Base-by-base conservation (phyloP, 2,329 filamentous ascomycete genomes). In the Hymenoscyphus linearis region DNA sequence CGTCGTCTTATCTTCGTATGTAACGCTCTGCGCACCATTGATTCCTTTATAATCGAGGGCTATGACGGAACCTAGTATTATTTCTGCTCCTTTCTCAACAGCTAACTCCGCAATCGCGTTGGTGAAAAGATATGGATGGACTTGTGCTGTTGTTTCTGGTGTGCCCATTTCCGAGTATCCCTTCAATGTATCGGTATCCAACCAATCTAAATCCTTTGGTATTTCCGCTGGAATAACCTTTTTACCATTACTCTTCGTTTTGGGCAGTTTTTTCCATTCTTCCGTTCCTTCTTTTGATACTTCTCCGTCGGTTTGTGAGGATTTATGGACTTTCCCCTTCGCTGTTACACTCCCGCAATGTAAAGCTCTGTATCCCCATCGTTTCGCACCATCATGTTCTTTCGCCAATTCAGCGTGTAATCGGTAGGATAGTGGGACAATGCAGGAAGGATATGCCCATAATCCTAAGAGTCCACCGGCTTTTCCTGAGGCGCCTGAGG, bases 401-500 rank as follows among this genome's bases (percentile, higher is more conserved):
- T 85, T 82, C n/a, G 93, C 90, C 13, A 99, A 80, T 70, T 96
- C 85, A 36, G 85, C 83, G 71, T 98, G 95, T 16, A 98, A 80
- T 55, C 82, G 82, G 75, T 92, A 98, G 61, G 90, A 96, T 50
- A 98, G 79, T 0, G 90, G 90, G 0, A 97, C 93, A 44, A 98
- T 85, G 69, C 84, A 88, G 61, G 79, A 80, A 0, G 95, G 95
- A 71, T 96, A 97, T 0, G 93, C 95, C 92, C 93, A 98, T 16
- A 93, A 79, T 0, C 88, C 95, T 25, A 99, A 82, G 4, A 99
- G 80, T 1, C 95, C 95, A 16, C 95, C 95, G 0, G 95, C 93
- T 77, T 97, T 98, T 47, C 95, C 95, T 9, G 92, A 96, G 40
- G 95, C 93, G 26, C 90, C 93, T n/a, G 91, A 85, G 6, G 95